Conservation (phyloP, 1,284 basidiomycete species). For the Laetiporus sulphureus region DNA sequence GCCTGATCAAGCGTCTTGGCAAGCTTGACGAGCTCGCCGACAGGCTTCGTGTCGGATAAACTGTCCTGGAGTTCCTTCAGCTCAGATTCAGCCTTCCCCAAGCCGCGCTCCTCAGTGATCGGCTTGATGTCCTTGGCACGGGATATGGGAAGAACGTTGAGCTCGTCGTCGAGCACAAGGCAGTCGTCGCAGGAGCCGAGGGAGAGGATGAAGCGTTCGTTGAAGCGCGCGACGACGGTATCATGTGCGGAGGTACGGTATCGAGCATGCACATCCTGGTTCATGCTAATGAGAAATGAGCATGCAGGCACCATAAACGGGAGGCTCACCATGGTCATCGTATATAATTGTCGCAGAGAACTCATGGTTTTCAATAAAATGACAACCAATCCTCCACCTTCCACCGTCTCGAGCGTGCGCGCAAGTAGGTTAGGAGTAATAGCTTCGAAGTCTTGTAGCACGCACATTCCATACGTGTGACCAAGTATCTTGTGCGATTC, state of each 20-base stretch:
- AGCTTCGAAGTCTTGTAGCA: constrained; percentile 98
- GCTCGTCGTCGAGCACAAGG: constrained; percentile 93
- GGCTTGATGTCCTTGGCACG: constrained; percentile 89
- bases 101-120: constrained; percentile 50
- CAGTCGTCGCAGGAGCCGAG: constrained; percentile 89
- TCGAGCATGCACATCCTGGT: constrained; percentile 87
- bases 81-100: constrained; percentile 56
- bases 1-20: constrained; percentile 93
- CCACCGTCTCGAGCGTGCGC: constrained; percentile 96
- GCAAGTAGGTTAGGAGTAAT: constrained; percentile 97
- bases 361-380: constrained; percentile 94
- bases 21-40: constrained; percentile 88
- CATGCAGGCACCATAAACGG: constrained; percentile 1
- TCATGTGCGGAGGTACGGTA: constrained; percentile 92
- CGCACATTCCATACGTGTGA: constrained; percentile 96
- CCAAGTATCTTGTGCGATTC: constrained; percentile 95
- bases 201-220: constrained; percentile 96
- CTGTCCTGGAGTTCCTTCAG: constrained; percentile 80
- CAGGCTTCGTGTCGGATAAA: constrained; percentile 80
- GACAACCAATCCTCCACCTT: constrained; percentile 93
- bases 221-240: constrained; percentile 90
- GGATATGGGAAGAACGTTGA: constrained; percentile 97
- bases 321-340: constrained; percentile 87
- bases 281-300: background rate
- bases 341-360: constrained; percentile 89